A percentile compares a stretch with the other conserved stretches of the same genome.
Conservation (phyloP, 495 filamentous ascomycete genomes). For the Penicillium atrosanguineum region DNA sequence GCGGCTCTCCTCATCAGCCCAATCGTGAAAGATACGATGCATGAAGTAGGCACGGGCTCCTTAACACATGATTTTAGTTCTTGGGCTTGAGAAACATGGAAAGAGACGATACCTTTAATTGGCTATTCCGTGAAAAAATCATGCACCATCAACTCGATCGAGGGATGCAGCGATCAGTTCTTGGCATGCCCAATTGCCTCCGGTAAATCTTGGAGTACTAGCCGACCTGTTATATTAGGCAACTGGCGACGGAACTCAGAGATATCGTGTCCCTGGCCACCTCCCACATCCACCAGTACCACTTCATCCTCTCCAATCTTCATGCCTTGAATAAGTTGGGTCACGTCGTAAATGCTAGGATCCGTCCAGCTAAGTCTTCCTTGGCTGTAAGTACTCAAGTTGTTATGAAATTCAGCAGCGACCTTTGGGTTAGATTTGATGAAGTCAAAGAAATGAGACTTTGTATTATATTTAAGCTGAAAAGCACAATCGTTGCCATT, state of each 20-base stretch:
- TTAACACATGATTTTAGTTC: background rate
- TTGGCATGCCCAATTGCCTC: constrained; percentile 14
- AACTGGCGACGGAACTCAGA: constrained; percentile 31
- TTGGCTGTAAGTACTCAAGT: constrained; percentile 45
- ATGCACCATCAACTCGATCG: constrained; percentile 42
- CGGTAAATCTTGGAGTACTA: constrained; percentile 37
- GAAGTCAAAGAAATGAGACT: background rate
- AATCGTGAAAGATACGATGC: constrained; percentile 46
- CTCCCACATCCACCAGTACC: constrained; percentile 37
- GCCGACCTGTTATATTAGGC: constrained; percentile 26
- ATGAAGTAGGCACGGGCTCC: constrained; percentile 42
- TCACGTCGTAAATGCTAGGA: background rate
- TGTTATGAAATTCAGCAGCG: constrained; percentile 37
- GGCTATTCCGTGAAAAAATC: constrained; percentile 50
- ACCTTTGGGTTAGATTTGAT: constrained; percentile 17
- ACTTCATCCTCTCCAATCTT: constrained; percentile 11
- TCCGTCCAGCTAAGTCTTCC: constrained; percentile 18
- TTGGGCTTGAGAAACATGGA: background rate
- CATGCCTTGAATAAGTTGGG: background rate
- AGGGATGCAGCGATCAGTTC: constrained; percentile 8
- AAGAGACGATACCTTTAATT: constrained; percentile 39
- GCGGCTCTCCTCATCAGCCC: constrained; percentile 40
- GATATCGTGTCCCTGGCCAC: constrained; percentile 31
- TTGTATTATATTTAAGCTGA: constrained; percentile 9
- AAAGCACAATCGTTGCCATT: constrained; percentile 24